These are phyloP conservation scores for Erysimum cheiranthoides DNA, from an alignment of 345 rosid species.

Conservation along the genomic window DNA sequence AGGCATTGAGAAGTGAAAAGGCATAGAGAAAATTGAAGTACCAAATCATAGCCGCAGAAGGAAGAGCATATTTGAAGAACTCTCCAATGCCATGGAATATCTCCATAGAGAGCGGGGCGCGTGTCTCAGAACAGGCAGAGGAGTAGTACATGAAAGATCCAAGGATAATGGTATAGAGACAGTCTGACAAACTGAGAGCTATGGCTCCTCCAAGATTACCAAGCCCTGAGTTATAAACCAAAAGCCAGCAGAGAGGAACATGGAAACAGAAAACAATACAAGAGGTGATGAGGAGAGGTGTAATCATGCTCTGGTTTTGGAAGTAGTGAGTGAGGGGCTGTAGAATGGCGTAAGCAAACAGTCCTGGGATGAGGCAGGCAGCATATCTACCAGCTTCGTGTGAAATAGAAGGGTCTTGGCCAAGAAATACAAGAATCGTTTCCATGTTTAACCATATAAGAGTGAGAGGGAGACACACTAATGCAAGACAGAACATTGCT, in stretches of 20 bases:
- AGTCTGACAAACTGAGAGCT: conserved; percentile 57
- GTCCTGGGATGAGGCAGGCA: conserved; percentile 64
- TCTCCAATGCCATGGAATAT: conserved; percentile 55
- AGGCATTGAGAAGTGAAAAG: conserved; percentile 5
- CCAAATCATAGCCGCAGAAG: conserved; percentile 80
- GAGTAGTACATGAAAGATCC: conserved; percentile 55
- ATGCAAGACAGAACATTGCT: conserved; percentile 60
- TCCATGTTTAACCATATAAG: conserved; percentile 63
- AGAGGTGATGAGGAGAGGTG: conserved; percentile 58
- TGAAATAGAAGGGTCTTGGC: conserved; percentile 70
- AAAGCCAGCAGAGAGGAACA: conserved; percentile 58
- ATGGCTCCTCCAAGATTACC: conserved; percentile 60
- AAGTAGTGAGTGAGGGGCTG: conserved; percentile 62
- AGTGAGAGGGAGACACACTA: conserved; percentile 63
- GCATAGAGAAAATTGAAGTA: conserved; percentile 33
- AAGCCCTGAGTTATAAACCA: conserved; percentile 61
- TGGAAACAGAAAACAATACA: conserved; percentile 53
- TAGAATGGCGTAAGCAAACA: conserved; percentile 60
- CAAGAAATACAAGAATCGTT: conserved; percentile 52
- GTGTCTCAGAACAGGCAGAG: conserved; percentile 52
- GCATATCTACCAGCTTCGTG: conserved; percentile 58
- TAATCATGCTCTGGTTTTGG: conserved; percentile 62
- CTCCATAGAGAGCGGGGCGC: conserved; percentile 53
- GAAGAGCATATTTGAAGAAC: conserved; percentile 68
- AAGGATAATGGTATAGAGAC: conserved; percentile 60